Evolutionary conservation across 148 eudicot genomes (phyloP).

Genomic region (Camellia lanceoleosa): DNA sequence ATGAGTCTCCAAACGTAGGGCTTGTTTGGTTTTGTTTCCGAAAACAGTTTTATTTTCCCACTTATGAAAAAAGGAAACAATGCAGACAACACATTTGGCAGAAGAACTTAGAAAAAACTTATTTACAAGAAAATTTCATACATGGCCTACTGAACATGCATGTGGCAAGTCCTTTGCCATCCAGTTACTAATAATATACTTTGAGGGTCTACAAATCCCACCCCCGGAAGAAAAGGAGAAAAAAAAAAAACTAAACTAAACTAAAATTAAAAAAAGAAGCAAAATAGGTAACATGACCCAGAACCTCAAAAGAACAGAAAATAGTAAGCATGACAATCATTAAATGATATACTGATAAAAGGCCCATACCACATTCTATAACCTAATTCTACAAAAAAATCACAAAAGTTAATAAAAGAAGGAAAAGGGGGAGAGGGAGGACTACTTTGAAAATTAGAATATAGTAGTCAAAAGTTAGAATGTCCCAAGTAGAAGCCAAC

Average conservation of each 20-base stretch:
- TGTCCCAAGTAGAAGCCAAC: conserved; percentile 4
- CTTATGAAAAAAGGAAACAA: background rate
- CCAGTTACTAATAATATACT: background rate
- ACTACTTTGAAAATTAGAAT: background rate
- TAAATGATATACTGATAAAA: too few species aligned
- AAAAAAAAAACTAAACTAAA: too few species aligned
- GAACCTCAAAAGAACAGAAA: too few species aligned
- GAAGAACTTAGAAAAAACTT: background rate
- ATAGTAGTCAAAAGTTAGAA: background rate
- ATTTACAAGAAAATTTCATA: too few species aligned
- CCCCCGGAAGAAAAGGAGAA: too few species aligned
- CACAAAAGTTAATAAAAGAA: too few species aligned
- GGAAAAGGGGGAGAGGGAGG: too few species aligned
- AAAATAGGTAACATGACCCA: too few species aligned
- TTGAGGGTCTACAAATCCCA: background rate
- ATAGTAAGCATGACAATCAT: too few species aligned
- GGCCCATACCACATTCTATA: too few species aligned
- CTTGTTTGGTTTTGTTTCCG: background rate
- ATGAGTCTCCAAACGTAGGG: background rate
- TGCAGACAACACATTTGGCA: background rate
- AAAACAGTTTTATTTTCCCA: background rate
- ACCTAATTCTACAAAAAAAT: too few species aligned
- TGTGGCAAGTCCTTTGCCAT: background rate
- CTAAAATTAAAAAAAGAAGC: too few species aligned
- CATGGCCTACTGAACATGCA: conserved; percentile 1